Evolutionary conservation across 371 early-diverging fungal species (phyloP), one percentile per base, ranked within the genome.

Genomic region (Entomophthora muscae): DNA sequence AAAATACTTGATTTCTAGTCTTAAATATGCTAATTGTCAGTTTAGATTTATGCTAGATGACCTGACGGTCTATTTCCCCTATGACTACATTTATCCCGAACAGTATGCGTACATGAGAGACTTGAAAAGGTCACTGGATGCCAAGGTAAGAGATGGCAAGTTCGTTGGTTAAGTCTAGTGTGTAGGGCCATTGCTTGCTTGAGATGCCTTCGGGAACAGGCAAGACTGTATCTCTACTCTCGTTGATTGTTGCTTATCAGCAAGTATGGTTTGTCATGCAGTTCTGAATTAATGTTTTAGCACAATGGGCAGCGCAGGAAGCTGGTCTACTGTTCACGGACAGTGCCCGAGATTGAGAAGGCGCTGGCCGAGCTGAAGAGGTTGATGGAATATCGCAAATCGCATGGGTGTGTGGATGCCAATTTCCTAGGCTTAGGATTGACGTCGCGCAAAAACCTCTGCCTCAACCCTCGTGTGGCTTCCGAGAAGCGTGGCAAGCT

Each of bases 151-250:
- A 42, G 42, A 17, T 5, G 42, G 42, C 42, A 42, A 42, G 42
- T 42, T 5, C 10, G 42, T 42, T 5, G 42, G 24, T n/a, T 23
- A n/a, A 42, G 1, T 61, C 32, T 26, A 51, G n/a, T 59, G 17
- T 10, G 33, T 68, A 90, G 87, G 97, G 98, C 32, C 94, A 95
- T 68, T 88, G 90, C 67, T 80, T 99, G 57, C 80, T 99, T 21
- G 99, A 99, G 78, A 99, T 99, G 98, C 99, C 99, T 59, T 98
- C 98, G 21, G 99, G 99, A 52, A 98, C 99, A 0, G 99, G 99
- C 17, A 99, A 99, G 75, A 99, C 99, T 0, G 83, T 99, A 10
- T 88, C 98, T 17, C 78, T 99, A 17, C 76, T 99, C 1, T 95
- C 98, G 27, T 77, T 98, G 2, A 95, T 96, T 70, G 83, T 99